phyloP scores from a whole-genome alignment of 2,329 filamentous ascomycete genomes.

The Coniochaeta ligniaria region DNA sequence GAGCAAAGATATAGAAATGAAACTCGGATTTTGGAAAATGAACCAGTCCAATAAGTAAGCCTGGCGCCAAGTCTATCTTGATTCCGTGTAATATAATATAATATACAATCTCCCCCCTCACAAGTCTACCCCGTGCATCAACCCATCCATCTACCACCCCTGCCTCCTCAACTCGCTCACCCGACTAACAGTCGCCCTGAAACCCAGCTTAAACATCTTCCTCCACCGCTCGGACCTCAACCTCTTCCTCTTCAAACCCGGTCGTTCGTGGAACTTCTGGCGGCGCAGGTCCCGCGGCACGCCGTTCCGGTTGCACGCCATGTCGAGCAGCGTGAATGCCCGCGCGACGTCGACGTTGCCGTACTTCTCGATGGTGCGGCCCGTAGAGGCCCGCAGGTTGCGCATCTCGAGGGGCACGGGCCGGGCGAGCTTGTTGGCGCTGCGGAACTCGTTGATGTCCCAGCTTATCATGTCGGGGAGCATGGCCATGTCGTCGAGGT shows the following conservation, averaged over 20 bases:
- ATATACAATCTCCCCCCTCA: neutral
- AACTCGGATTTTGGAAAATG: neutral
- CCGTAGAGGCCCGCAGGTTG: constrained; percentile 29
- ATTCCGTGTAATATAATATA: neutral
- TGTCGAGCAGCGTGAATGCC: constrained; percentile 34
- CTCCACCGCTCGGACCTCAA: constrained; percentile 63
- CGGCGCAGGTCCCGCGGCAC: constrained; percentile 45
- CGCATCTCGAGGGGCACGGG: constrained; percentile 21
- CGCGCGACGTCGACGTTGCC: constrained; percentile 35
- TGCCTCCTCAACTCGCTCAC: constrained; percentile 67
- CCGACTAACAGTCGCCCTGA: constrained; percentile 54
- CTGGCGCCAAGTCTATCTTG: neutral
- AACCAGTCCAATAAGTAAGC: neutral
- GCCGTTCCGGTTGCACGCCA: constrained; percentile 41
- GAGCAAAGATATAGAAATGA: neutral
- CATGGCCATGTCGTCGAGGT: constrained; percentile 2
- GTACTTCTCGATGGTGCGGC: constrained; percentile 34
- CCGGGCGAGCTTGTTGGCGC: constrained; percentile 5
- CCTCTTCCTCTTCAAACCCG: constrained; percentile 71
- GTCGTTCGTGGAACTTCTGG: constrained; percentile 69
- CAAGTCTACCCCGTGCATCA: too few relatives aligned
- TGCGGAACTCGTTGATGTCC: constrained; percentile 15
- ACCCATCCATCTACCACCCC: constrained; percentile 58
- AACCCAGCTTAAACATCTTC: constrained; percentile 60
- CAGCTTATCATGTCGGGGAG: constrained; percentile 14